Evolutionary conservation across 371 early-diverging fungal species (phyloP).

Genomic region (Mortierella sp.): DNA sequence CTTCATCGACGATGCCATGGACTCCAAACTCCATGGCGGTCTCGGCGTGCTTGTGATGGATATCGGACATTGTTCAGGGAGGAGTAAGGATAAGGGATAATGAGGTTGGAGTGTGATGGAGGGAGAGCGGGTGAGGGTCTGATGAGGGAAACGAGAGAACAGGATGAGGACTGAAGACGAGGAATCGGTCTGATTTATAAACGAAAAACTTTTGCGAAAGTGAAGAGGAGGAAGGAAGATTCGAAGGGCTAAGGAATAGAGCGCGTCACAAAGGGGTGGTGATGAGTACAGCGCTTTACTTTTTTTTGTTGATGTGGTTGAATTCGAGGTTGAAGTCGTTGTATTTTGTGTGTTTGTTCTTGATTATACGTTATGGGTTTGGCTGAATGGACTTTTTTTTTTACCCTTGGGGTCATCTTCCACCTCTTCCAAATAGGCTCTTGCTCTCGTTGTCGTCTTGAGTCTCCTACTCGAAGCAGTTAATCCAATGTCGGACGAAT

Average conservation of each 20-base stretch:
- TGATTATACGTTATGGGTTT: too few species aligned
- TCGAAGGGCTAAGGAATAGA: background rate
- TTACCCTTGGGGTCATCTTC: background rate
- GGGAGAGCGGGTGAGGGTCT: background rate
- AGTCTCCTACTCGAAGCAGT: too few species aligned
- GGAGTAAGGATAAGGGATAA: background rate
- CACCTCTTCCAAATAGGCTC: too few species aligned
- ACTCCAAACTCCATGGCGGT: background rate
- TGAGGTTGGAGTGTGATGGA: background rate
- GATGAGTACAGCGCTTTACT: background rate
- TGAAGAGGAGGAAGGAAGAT: background rate
- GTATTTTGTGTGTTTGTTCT: background rate
- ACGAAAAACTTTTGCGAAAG: too few species aligned
- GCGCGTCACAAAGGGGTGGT: background rate
- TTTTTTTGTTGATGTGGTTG: background rate
- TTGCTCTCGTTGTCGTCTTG: too few species aligned
- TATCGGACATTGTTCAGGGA: conserved; percentile 1
- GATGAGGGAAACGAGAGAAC: background rate
- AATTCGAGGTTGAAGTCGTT: background rate
- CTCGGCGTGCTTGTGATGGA: background rate
- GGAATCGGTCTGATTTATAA: too few species aligned
- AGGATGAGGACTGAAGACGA: background rate
- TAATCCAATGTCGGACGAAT: too few species aligned
- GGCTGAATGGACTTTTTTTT: too few species aligned
- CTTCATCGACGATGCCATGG: background rate